These are phyloP conservation scores for Trichoderma sp. DNA, from an alignment of 2,329 filamentous ascomycete genomes.

Conservation along the genomic window DNA sequence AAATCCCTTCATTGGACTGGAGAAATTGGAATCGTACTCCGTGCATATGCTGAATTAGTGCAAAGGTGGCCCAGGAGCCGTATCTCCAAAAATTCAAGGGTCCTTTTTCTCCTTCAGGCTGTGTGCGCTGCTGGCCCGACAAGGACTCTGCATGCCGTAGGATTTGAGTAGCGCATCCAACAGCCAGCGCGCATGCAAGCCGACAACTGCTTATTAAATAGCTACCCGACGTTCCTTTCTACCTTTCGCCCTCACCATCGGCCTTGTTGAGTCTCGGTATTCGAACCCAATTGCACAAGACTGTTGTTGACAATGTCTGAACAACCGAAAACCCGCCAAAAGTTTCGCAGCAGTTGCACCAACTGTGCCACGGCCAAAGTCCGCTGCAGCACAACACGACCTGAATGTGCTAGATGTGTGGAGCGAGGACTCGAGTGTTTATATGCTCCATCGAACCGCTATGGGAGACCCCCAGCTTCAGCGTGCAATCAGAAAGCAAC, in stretches of 20 bases:
- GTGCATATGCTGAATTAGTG: not conserved
- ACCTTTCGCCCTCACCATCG: not conserved
- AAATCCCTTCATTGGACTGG: not conserved
- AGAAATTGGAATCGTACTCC: not conserved
- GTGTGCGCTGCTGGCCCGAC: not conserved
- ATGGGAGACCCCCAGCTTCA: not conserved
- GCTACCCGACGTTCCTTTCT: not conserved
- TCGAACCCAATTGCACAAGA: not conserved
- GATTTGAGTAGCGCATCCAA: not conserved
- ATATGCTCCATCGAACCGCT: not conserved
- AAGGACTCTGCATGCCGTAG: not conserved
- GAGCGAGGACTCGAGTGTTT: not conserved
- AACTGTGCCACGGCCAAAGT: not conserved
- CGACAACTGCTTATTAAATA: not conserved
- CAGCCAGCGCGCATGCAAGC: not conserved
- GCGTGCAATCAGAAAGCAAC: not conserved
- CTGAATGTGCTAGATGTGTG: not conserved
- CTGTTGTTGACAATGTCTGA: not conserved
- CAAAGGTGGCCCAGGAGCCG: not conserved
- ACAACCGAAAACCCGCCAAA: not conserved
- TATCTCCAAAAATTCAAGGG: not conserved
- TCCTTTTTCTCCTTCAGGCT: not conserved
- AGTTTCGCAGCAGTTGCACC: not conserved
- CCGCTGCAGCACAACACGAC: not conserved
- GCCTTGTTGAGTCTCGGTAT: not conserved